Evolutionary conservation across 176 grass and related monocot species (phyloP), one percentile per base, ranked within the genome.

Genomic region (Avena sativa): DNA sequence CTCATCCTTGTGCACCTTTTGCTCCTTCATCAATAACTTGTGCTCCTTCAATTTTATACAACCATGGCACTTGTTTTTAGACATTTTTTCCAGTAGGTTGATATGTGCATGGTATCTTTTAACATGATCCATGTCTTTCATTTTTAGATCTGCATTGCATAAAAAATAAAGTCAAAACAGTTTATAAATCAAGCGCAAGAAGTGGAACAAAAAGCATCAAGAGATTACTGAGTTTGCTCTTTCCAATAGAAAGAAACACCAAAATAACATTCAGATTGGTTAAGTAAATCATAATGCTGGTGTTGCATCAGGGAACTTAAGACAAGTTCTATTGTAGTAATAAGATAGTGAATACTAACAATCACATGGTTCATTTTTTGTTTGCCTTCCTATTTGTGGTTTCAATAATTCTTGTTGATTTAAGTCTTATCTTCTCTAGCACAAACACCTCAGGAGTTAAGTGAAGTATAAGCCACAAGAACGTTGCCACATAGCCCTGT

Each of bases 11-110:
- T 98, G 89, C 81, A 20, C 40, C 74, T 91, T 91, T 87, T 94
- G 88, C 64, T 94, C 96, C 90, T 87, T 90, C 65, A 98, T 92
- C 88, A 94, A 79, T 59, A 44, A 65, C 9, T 92, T 79, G 88
- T 98, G 92, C 85, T 98, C 93, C 79, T 95, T 98, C 47, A 98
- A 93, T 89, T 98, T 98, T 89, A 95, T 88, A 87, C 96, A 98
- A 32, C 96, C 96, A 82, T 92, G 93, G 79, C 96, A 98, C 71
- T 98, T 98, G 87, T 98, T 98, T 79, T 89, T 83, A 62, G 88
- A 80, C 86, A 94, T 91, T 85, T 83, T 88, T 86, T 95, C 86
- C 84, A 98, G 65, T 38, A 98, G 53, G 47, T 57, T 89, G 71
- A 92, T 87, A 83, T 92, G 95, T 19, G 52, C 88, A 87, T 64